Evolutionary conservation across 257 asterid genomes (phyloP), one percentile per base, ranked within the genome.

Genomic region (Handroanthus guayacan): DNA sequence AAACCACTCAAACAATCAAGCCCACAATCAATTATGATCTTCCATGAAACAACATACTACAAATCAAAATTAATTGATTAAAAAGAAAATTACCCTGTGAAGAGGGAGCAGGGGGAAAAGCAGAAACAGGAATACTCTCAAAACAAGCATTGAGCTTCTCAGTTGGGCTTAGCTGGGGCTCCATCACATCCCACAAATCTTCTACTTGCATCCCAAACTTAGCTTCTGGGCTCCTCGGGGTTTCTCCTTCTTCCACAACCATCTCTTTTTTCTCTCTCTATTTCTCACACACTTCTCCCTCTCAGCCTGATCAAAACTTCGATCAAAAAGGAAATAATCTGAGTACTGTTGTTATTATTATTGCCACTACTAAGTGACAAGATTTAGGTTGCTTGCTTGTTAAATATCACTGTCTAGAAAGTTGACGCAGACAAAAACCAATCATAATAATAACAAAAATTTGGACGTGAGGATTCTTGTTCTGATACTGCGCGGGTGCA

Each of bases 181-280:
- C 98, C 78, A 90, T 96, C 16, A 86, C 45, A 71, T 95, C 99
- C 98, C 99, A 95, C 4, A 95, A 81, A 88, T 90, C 97, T 78
- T 95, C 98, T 9, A 95, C 98, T 51, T 90, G 92, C 98, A 93
- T 87, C 67, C 99, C 99, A 79, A 95, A 80, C 84, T 85, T 86
- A 34, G 99, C 99, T 38, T 93, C 99, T 63, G 99, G 98, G 86
- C 99, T 95, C 79, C 99, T 79, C 39, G 98, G 99, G 54, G 97
- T 87, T 55, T 81, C 89, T 3, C 88, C 83, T 9, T 84, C 94
- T 65, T 87, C 97, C 76, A 82, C 78, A 75, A 64, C 86, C 97
- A 83, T 79, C 56, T 31, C 47, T 37, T 5, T 6, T 56, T 52
- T 45, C 41, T 17, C 54, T 45, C 45, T 47, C 75, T 38, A 34